Evolutionary conservation across 352 stramenopile species (phyloP).

Genomic region (Pythium biforme): DNA sequence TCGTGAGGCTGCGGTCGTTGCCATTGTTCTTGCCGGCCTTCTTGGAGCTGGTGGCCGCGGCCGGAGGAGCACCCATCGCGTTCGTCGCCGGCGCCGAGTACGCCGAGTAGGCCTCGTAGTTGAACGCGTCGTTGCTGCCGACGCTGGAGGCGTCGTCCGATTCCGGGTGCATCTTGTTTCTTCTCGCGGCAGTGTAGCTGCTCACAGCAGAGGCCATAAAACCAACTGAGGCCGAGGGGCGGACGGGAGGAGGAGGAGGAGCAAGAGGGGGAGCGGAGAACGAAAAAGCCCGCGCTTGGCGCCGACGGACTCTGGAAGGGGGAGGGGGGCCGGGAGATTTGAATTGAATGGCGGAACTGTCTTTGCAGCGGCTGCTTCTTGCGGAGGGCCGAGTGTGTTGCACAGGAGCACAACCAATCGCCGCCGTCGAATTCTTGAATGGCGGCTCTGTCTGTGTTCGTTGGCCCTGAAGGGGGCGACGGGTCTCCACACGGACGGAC

Average conservation of each 20-base stretch:
- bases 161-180: slow-evolving; percentile 28
- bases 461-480: neutral
- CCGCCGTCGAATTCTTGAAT: slow-evolving; percentile 24
- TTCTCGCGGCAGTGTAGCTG: slow-evolving; percentile 30
- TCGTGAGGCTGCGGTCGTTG: slow-evolving; percentile 11
- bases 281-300: slow-evolving; percentile 19
- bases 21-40: neutral
- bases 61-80: neutral
- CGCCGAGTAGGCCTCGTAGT: slow-evolving; percentile 27
- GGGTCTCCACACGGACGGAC: slow-evolving; percentile 12
- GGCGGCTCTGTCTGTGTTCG: slow-evolving; percentile 23
- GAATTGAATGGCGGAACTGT: slow-evolving; percentile 24
- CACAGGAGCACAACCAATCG: slow-evolving; percentile 22
- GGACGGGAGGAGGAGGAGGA: slow-evolving; percentile 31
- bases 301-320: slow-evolving; percentile 10
- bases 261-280: slow-evolving; percentile 19
- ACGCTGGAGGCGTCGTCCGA: slow-evolving; percentile 16
- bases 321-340: neutral
- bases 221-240: slow-evolving; percentile 32
- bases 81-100: slow-evolving; percentile 12
- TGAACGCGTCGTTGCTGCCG: slow-evolving; percentile 21
- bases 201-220: slow-evolving; percentile 59
- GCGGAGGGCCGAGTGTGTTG: neutral
- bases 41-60: slow-evolving; percentile 4
- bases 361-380: slow-evolving; percentile 26